Evolutionary conservation across 805 yeast species (phyloP).

Genomic region (Metschnikowia cubensis): DNA sequence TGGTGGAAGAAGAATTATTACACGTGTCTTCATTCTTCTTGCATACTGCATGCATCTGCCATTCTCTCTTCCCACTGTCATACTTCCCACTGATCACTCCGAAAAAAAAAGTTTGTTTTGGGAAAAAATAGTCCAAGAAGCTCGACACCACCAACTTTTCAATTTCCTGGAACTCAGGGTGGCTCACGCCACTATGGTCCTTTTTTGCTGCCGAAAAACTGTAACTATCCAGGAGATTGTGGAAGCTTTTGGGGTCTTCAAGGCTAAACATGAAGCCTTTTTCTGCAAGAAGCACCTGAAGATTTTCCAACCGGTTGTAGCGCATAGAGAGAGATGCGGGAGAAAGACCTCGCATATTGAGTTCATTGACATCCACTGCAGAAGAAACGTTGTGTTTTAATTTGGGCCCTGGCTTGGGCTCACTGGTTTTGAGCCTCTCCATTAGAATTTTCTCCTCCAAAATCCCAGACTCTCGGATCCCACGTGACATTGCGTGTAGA

Average conservation of each 20-base stretch:
- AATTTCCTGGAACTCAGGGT: conserved; percentile 21
- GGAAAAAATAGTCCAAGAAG: conserved; percentile 22
- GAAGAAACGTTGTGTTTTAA: neutral
- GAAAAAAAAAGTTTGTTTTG: conserved; percentile 9
- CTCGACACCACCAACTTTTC: conserved; percentile 21
- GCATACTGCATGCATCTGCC: conserved; percentile 23
- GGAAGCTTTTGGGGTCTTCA: conserved; percentile 33
- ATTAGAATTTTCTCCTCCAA: conserved; percentile 8
- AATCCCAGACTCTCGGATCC: conserved; percentile 32
- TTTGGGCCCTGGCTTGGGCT: no score
- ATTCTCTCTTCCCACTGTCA: conserved; percentile 29
- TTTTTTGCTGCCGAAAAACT: conserved; percentile 30
- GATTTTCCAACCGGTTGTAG: conserved; percentile 61
- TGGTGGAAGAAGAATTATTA: no score
- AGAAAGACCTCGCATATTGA: conserved; percentile 55
- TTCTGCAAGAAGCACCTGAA: conserved; percentile 47
- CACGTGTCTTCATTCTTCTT: neutral
- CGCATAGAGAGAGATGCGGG: conserved; percentile 71
- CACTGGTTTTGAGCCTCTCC: no score
- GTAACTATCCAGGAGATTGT: conserved; percentile 37
- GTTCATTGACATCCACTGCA: conserved; percentile 48
- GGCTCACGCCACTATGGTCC: conserved; percentile 8
- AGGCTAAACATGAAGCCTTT: conserved; percentile 37
- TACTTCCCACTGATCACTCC: conserved; percentile 34
- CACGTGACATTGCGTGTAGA: conserved; percentile 62